Evolutionary conservation across 345 rosid species (phyloP).

Genomic region (Hypericum androsaemum): DNA sequence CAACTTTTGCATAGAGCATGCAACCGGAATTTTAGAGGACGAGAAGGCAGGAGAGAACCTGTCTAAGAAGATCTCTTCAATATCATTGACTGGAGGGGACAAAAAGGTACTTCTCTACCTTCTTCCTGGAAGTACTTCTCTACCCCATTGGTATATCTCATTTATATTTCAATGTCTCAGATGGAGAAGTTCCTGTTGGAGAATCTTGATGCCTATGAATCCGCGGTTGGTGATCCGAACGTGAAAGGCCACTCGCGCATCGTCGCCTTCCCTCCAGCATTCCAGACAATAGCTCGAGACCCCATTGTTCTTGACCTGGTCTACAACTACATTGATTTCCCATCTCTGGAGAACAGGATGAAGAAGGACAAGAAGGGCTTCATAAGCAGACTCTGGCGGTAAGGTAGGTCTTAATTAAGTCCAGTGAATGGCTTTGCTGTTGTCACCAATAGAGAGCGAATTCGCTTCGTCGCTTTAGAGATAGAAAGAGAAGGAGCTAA

Average conservation of each 20-base stretch:
- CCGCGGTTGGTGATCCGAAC: conserved; percentile 62
- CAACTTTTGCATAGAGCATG: conserved; percentile 90
- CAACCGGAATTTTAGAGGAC: conserved; percentile 65
- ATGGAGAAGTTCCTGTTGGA: conserved; percentile 63
- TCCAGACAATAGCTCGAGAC: conserved; percentile 55
- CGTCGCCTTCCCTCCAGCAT: conserved; percentile 80
- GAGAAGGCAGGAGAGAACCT: conserved; percentile 75
- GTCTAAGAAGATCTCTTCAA: conserved; percentile 59
- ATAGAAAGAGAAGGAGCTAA: no score
- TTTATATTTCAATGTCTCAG: conserved; percentile 24
- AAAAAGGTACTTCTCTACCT: conserved; percentile 41
- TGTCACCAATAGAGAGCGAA: no score
- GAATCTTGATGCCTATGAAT: conserved; percentile 72
- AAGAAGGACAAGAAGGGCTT: conserved; percentile 71
- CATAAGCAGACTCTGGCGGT: conserved; percentile 63
- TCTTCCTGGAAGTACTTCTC: neutral
- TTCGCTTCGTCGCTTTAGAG: no score
- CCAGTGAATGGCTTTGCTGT: no score
- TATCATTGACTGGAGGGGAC: conserved; percentile 51
- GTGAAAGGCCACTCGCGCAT: conserved; percentile 51
- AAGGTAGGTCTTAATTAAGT: conserved; percentile 14
- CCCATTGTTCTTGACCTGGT: conserved; percentile 89
- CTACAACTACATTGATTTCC: conserved; percentile 57
- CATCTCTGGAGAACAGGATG: conserved; percentile 72
- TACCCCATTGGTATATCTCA: conserved; percentile 5